These are phyloP conservation scores for Cryphonectria naterciae DNA, from an alignment of 2,329 filamentous ascomycete genomes.

Conservation along the genomic window DNA sequence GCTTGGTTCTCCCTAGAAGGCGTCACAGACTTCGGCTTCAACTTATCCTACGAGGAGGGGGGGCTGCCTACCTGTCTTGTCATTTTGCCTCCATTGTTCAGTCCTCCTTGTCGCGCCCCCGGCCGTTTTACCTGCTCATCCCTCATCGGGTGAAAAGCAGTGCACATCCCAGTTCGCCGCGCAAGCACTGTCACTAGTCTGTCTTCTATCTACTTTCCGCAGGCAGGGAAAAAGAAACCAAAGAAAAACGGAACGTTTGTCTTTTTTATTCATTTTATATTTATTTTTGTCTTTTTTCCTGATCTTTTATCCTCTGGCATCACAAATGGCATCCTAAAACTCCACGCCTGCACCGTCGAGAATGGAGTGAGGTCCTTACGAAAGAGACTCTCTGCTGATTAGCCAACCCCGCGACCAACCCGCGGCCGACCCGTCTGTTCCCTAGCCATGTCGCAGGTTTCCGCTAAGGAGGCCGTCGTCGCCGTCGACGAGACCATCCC, in stretches of 20 bases:
- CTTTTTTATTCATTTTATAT: neutral
- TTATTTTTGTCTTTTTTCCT: no score
- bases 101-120: neutral
- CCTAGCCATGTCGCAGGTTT: conserved; percentile 31
- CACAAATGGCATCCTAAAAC: neutral
- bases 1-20: neutral
- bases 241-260: neutral
- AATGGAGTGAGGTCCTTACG: conserved; percentile 20
- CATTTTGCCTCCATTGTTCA: neutral
- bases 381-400: neutral
- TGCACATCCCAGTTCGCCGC: neutral
- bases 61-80: neutral
- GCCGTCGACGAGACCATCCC: conserved; percentile 26
- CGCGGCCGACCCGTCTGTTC: conserved; percentile 1
- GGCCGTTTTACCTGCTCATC: neutral
- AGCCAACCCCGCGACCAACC: conserved; percentile 2
- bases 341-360: conserved; percentile 6
- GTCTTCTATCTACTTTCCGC: neutral
- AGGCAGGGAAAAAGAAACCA: no score
- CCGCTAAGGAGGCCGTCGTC: conserved; percentile 26
- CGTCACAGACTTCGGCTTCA: neutral
- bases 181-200: neutral
- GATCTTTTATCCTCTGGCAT: neutral
- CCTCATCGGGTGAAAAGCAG: neutral
- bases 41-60: neutral